These are phyloP conservation scores for Sisymbrium altissimum DNA, from an alignment of 345 rosid species.

Conservation along the genomic window DNA sequence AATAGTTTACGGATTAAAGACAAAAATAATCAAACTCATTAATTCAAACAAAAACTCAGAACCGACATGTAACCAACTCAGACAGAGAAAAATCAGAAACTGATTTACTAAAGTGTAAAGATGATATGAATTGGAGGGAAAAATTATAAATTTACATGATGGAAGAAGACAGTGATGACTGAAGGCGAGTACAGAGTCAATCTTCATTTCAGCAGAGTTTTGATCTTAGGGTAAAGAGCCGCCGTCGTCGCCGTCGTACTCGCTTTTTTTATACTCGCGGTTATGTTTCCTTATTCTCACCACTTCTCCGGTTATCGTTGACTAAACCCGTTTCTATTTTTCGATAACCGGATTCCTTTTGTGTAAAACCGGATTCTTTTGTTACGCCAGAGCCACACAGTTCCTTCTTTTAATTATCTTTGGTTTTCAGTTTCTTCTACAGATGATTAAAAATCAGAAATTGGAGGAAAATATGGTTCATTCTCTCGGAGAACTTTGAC, in stretches of 20 bases:
- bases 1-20: neutral
- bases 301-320: slow-evolving; percentile 1
- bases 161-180: slow-evolving; percentile 9
- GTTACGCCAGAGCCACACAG: slow-evolving; percentile 15
- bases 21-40: slow-evolving; percentile 1
- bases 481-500: neutral
- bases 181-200: slow-evolving; percentile 25
- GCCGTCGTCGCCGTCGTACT: slow-evolving; percentile 17
- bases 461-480: neutral
- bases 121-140: neutral
- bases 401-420: neutral
- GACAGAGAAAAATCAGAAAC: neutral
- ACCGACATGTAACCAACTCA: neutral
- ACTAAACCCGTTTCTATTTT: neutral
- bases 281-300: neutral
- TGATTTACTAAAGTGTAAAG: neutral
- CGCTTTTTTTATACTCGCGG: slow-evolving; percentile 31
- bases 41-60: slow-evolving; percentile 8
- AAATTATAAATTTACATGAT: slow-evolving; percentile 6
- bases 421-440: neutral
- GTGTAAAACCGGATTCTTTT: neutral
- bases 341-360: neutral
- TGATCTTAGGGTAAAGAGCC: slow-evolving; percentile 4
- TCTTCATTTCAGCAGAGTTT: neutral
- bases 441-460: neutral